Base-by-base conservation (phyloP, 805 yeast genomes). In the Metschnikowia kunwiensis region DNA sequence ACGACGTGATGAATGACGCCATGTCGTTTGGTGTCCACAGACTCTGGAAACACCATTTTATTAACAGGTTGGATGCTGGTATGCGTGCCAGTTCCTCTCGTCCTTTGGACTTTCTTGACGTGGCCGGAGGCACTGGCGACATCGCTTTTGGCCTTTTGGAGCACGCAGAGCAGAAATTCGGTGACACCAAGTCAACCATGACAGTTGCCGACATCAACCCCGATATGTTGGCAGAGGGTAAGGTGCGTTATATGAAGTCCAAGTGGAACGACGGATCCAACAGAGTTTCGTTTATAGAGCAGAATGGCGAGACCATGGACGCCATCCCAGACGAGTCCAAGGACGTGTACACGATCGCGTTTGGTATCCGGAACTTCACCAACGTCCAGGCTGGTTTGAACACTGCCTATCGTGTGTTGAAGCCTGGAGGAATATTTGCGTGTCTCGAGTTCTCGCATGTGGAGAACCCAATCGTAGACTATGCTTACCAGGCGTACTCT, bases 111-210 rank as follows among this genome's bases (percentile, higher is more conserved):
- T 91, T 93, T 55, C 72, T 93, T 46, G 98, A 93, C 61, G 97
- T 93, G 39, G 98, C 98, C 18, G 98, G 98, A 42, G 98, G 98
- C 16, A 87, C 97, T 8, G 98, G 98, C 30, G 98, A 93, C 57
- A 91, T 93, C 62, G 98, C 98, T 1, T 87, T 87, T 63, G 94
- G 98, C 2, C 73, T 93, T 45, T 70, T 93, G 44, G 96, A 88
- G 53, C 96, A 93, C 62, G 97, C 97, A 7, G 80, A 82, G 46
- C 63, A 70, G 25, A 77, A 79, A 44, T 86, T 79, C 56, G 81
- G 83, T 39, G 98, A 93, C 63, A 72, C 62, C 24, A 68, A 71
- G 43, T 78, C 87, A 22, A 78, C 80, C 17, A 93, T 93, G 93
- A 86, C 89, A 7, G 78, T 93, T 32, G 94, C 87, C 4, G 98